These are phyloP conservation scores for Ophiocordyceps camponoti-floridani DNA, from an alignment of 2,329 filamentous ascomycete genomes.

Conservation along the genomic window DNA sequence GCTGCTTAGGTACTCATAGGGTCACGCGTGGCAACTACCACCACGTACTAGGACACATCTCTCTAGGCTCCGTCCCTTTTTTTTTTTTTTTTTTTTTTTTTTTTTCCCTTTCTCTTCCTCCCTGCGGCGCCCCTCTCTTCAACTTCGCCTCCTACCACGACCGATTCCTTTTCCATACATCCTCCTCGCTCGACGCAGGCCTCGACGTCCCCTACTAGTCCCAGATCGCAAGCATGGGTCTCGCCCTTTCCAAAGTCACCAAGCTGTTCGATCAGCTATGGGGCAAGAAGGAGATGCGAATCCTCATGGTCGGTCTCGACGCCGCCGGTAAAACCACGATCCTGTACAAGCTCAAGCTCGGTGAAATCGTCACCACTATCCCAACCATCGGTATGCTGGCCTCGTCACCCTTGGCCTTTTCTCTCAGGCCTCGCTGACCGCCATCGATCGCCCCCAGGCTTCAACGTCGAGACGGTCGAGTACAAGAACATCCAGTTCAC, in stretches of 20 bases:
- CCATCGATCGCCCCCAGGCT: constrained; percentile 35
- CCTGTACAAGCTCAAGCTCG: constrained; percentile 99
- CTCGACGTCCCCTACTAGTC: constrained; percentile 10
- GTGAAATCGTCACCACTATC: constrained; percentile 97
- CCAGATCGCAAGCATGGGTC: constrained; percentile 70
- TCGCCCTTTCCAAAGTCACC: constrained; percentile 93
- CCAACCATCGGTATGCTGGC: constrained; percentile 67
- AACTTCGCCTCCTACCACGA: constrained; percentile 3
- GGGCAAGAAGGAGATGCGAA: constrained; percentile 99
- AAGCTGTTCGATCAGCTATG: constrained; percentile 92
- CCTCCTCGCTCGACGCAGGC: constrained; percentile 6
- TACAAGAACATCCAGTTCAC: constrained; percentile 99
- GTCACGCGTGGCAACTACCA: constrained; percentile 10
- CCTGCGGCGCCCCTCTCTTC: constrained; percentile 5
- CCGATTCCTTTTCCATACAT: constrained; percentile 3
- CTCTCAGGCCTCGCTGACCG: not conserved
- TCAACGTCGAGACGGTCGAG: constrained; percentile 99
- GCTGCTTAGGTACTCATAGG: constrained; percentile 4
- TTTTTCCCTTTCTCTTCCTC: constrained; percentile 1
- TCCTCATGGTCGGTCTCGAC: constrained; percentile 98
- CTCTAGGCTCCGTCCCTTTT: constrained; percentile 3
- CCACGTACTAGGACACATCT: constrained; percentile 7
- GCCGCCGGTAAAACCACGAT: constrained; percentile 99
- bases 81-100: not conserved
- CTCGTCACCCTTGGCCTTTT: constrained; percentile 2